phyloP scores from a whole-genome alignment of 768 basidiomycete species.

The Tulasnella sp. region DNA sequence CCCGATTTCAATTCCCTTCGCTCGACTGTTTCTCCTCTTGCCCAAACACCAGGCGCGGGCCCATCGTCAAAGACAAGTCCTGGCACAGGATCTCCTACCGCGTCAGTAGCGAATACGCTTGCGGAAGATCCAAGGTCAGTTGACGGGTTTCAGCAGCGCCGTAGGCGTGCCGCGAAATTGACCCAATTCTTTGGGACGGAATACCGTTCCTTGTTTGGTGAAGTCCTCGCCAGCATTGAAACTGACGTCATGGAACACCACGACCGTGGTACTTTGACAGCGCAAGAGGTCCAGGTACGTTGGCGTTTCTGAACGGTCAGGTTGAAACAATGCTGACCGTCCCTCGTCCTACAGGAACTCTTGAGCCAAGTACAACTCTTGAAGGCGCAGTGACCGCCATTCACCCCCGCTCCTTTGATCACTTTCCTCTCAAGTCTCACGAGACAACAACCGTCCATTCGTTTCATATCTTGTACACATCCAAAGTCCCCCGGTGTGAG shows the following conservation, averaged over 20 bases:
- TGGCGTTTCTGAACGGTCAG: neutral
- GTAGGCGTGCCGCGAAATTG: conserved; percentile 68
- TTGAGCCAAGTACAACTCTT: neutral
- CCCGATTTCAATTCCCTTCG: no score
- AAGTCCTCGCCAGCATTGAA: conserved; percentile 73
- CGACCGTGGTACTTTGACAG: conserved; percentile 46
- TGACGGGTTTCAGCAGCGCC: conserved; percentile 48
- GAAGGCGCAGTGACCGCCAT: neutral
- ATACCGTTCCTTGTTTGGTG: conserved; percentile 62
- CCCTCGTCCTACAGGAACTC: neutral
- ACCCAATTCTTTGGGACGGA: conserved; percentile 81
- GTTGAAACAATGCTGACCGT: neutral
- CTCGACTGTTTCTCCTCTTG: no score
- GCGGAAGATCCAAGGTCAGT: conserved; percentile 6
- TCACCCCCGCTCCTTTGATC: neutral
- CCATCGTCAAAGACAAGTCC: no score
- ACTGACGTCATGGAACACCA: conserved; percentile 58
- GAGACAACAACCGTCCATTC: no score
- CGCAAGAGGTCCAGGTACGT: conserved; percentile 57
- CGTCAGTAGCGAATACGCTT: neutral
- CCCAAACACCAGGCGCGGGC: no score
- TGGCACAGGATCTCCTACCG: conserved; percentile 51
- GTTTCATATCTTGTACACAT: no score
- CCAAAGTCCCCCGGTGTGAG: no score
- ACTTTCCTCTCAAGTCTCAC: no score